Evolutionary conservation across 768 basidiomycete genomes (phyloP), one percentile per base, ranked within the genome.

Genomic region (Strobilomyces confusus): DNA sequence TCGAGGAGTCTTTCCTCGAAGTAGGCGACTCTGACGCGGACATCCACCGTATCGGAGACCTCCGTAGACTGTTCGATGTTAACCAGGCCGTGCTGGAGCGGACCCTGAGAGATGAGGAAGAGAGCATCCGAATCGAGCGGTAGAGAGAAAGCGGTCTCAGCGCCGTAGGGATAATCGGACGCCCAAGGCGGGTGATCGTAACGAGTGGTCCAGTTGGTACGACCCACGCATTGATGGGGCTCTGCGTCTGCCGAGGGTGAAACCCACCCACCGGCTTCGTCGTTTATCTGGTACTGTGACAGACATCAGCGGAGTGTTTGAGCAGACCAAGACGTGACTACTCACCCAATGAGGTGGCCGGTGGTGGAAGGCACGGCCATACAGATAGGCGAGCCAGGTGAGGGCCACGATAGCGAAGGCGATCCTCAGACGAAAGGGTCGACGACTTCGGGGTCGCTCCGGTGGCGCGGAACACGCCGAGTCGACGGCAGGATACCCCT

Each of bases 101-200:
- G 41, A 14, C 73, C 73, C 33, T 58, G 67, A 44, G 73, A 57
- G 13, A 67, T 7, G 25, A 75, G 54, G 45, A 59, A 70, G 42
- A 73, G 56, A 7, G 43, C 53, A 34, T 73, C 69, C 11, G 67
- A 58, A 29, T 65, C 45, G 36, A 64, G 33, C 13, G 73, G 69
- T 14, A 75, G 68, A 19, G 63, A 56, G 54, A 73, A 61, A 1
- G 49, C 37, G 11, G 60, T 47, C 44, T 64, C 61, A 2, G 70
- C 67, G n/a, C 67, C 66, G 25, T 61, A 56, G 19, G 57, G 64
- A 26, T 58, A 51, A 3, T 56, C 54, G 4, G 25, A 22, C 2
- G 59, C 19, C 69, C 68, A 71, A 3, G 51, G 13, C 2, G 69
- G 69, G 0, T 37, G 48, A 13, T 71, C 61, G 30, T 62, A 58